Percentiles rank a stretch among this genome's conserved stretches.
Evolutionary conservation across 2,329 filamentous ascomycete species (phyloP).

Genomic region (Pseudohalonectria lignicola): DNA sequence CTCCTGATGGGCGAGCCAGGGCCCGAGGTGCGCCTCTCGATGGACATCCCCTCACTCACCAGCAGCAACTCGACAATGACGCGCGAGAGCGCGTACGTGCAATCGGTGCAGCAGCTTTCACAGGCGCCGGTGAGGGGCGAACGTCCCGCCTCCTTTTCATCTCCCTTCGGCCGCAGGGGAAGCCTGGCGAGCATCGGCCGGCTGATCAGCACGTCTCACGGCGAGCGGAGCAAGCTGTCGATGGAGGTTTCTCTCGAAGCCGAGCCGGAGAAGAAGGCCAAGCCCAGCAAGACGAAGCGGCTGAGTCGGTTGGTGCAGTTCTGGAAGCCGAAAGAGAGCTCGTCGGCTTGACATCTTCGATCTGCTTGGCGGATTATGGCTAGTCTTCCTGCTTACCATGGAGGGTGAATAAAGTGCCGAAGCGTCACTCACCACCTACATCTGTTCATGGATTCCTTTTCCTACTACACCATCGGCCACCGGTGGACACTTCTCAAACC

Average conservation of each 20-base stretch:
- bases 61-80: conserved; percentile 72
- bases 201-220: conserved; percentile 63
- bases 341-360: not conserved
- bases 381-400: too few species aligned
- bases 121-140: conserved; percentile 39
- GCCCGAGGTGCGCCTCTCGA: conserved; percentile 58
- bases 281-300: conserved; percentile 55
- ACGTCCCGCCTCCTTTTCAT: conserved; percentile 49
- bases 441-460: too few species aligned
- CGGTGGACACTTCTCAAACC: too few species aligned
- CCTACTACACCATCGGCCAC: not conserved
- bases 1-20: conserved; percentile 63
- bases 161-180: conserved; percentile 56
- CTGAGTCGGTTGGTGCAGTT: conserved; percentile 69
- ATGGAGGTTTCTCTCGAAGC: conserved; percentile 51
- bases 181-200: conserved; percentile 70
- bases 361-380: not conserved
- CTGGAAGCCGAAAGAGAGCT: conserved; percentile 52
- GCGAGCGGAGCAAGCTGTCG: conserved; percentile 64
- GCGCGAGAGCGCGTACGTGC: conserved; percentile 46
- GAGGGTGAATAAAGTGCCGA: too few species aligned
- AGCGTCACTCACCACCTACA: too few species aligned
- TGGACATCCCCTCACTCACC: conserved; percentile 61
- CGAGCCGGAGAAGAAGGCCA: conserved; percentile 47
- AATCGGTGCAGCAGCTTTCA: conserved; percentile 32